Evolutionary conservation across 176 grass and related monocot species (phyloP).

Genomic region (Aegilops speltoides): DNA sequence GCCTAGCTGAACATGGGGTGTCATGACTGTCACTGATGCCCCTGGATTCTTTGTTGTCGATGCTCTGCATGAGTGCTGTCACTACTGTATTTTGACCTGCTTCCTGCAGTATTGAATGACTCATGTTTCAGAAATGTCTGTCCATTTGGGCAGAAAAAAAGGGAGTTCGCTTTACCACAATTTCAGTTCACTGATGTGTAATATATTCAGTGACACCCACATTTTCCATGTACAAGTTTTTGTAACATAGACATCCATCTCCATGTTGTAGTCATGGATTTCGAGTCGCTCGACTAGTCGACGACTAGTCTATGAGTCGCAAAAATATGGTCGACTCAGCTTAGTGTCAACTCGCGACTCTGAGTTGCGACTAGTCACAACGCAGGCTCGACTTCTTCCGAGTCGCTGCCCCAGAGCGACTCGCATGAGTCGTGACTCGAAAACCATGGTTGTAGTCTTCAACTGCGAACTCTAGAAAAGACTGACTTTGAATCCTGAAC

Average conservation of each 20-base stretch:
- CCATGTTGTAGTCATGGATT: neutral
- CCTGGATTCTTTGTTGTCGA: neutral
- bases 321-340: too few relatives aligned
- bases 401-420: too few relatives aligned
- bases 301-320: too few relatives aligned
- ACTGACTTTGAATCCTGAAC: neutral
- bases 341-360: too few relatives aligned
- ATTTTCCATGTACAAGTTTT: slow-evolving; percentile 11
- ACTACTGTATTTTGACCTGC: slow-evolving; percentile 3
- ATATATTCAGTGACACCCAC: neutral
- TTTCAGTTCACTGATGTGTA: neutral
- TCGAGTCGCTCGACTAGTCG: too few relatives aligned
- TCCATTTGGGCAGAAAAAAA: slow-evolving; percentile 1
- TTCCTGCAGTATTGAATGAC: neutral
- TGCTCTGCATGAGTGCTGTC: neutral
- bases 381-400: too few relatives aligned
- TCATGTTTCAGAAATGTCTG: neutral
- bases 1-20: neutral
- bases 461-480: neutral
- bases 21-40: neutral
- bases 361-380: too few relatives aligned
- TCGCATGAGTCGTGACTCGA: too few relatives aligned
- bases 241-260: slow-evolving; percentile 26
- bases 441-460: slow-evolving; percentile 1
- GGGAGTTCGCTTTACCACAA: neutral